phyloP scores from a whole-genome alignment of 208 protist genomes.

The Acanthamoeba sp. region DNA sequence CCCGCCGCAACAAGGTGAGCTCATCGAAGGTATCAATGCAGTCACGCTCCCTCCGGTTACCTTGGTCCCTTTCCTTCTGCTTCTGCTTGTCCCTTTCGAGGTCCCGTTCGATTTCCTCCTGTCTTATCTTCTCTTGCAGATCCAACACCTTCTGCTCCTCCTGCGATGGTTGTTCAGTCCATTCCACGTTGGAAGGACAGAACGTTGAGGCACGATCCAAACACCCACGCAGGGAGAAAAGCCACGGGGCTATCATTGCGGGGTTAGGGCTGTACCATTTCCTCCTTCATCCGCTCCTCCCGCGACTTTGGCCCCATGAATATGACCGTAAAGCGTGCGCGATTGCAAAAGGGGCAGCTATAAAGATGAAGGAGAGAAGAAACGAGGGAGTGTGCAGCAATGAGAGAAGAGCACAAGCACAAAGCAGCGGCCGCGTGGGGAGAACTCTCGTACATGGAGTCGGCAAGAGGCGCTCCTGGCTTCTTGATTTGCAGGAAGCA shows the following conservation, averaged over 20 bases:
- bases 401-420: not conserved
- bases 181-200: no score
- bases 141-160: slow-evolving; percentile 63
- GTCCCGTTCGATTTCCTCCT: slow-evolving; percentile 79
- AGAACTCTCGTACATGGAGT: slow-evolving; percentile 50
- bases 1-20: no score
- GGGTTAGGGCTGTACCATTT: not conserved
- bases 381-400: not conserved
- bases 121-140: slow-evolving; percentile 60
- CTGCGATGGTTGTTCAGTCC: not conserved
- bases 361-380: not conserved
- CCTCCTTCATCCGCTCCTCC: slow-evolving; percentile 71
- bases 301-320: slow-evolving; percentile 79
- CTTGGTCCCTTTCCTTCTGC: slow-evolving; percentile 70
- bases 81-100: slow-evolving; percentile 78
- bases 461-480: slow-evolving; percentile 26
- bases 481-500: slow-evolving; percentile 85
- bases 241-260: no score
- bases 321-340: slow-evolving; percentile 65
- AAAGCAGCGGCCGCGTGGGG: not conserved
- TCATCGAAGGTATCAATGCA: not conserved
- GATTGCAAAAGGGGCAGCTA: slow-evolving; percentile 84
- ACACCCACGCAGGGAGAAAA: not conserved
- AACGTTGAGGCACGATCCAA: no score
- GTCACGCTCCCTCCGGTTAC: not conserved